Evolutionary conservation across 345 rosid species (phyloP).

Genomic region (Mangifera indica): DNA sequence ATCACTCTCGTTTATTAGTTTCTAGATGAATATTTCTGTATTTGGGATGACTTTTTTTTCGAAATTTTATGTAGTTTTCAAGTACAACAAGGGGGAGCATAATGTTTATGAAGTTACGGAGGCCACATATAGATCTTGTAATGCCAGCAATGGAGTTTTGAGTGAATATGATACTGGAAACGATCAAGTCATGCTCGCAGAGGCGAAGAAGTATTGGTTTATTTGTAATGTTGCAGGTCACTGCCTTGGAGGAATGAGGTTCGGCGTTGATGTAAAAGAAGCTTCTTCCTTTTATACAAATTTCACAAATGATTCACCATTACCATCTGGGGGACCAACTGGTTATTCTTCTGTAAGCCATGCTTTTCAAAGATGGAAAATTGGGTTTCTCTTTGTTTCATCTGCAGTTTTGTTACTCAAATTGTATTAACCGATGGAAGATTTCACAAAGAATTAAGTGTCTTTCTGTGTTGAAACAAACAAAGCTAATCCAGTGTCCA

Average conservation of each 20-base stretch:
- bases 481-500: neutral
- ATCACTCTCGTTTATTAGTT: too few relatives aligned
- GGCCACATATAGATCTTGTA: constrained; percentile 38
- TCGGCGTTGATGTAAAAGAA: constrained; percentile 29
- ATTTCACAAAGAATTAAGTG: neutral
- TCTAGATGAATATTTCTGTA: neutral
- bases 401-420: constrained; percentile 5
- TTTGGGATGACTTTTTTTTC: too few relatives aligned
- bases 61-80: constrained; percentile 35
- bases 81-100: constrained; percentile 46
- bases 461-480: neutral
- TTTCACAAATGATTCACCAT: neutral
- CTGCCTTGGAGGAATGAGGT: constrained; percentile 64
- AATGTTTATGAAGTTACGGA: constrained; percentile 44
- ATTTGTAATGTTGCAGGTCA: constrained; percentile 48
- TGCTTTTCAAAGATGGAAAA: constrained; percentile 12
- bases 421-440: neutral
- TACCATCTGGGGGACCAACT: constrained; percentile 10
- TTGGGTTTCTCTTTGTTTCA: constrained; percentile 3
- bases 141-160: constrained; percentile 44
- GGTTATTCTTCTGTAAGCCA: neutral
- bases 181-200: constrained; percentile 35
- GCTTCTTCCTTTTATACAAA: neutral
- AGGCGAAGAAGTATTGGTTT: constrained; percentile 50
- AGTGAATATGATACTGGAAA: constrained; percentile 44